Evolutionary conservation across 176 grass and related monocot species (phyloP), one percentile per base, ranked within the genome.

Genomic region (Paspalum vaginatum): DNA sequence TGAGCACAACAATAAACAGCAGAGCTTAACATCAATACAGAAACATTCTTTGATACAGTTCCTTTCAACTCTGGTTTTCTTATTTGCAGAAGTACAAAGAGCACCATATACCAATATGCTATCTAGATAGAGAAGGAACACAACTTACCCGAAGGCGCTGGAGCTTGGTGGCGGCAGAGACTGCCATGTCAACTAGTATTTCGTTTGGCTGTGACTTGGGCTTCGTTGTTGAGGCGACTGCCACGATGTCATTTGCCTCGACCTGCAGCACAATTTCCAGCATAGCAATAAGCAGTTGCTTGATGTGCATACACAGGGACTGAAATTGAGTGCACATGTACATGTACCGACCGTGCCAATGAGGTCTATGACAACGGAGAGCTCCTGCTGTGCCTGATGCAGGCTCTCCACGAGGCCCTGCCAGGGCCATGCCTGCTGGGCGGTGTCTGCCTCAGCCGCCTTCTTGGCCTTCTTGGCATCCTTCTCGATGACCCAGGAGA

Each of bases 161-260:
- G 84, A 98, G 85, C 73, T 98, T 98, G 49, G 92, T 89, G 61
- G 95, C 92, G 0, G 95, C 90, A 55, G 92, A 93, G 49, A 98
- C 92, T 3, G 95, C 92, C 59, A 91, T 88, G 75, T 98, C 92
- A 55, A 89, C 81, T 6, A 98, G 84, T 82, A 72, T 54, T 93
- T 98, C 86, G n/a, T 81, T 94, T 6, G 86, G 90, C 70, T 89
- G 83, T 11, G 77, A 87, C 69, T 95, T 98, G 83, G 92, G 95
- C 57, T 93, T 98, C 16, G 82, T 85, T 77, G 88, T 91, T 25
- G 86, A 79, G 56, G 88, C 88, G 18, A 95, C 92, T 18, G 95
- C 84, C 25, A 98, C 90, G 7, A 84, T 84, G 4, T 95, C 95
- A 76, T 98, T 95, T 47, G 95, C 86, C 81, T 98, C 95, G 52